phyloP scores from a whole-genome alignment of 805 yeast species.

The Wickerhamomyces silvicola region DNA sequence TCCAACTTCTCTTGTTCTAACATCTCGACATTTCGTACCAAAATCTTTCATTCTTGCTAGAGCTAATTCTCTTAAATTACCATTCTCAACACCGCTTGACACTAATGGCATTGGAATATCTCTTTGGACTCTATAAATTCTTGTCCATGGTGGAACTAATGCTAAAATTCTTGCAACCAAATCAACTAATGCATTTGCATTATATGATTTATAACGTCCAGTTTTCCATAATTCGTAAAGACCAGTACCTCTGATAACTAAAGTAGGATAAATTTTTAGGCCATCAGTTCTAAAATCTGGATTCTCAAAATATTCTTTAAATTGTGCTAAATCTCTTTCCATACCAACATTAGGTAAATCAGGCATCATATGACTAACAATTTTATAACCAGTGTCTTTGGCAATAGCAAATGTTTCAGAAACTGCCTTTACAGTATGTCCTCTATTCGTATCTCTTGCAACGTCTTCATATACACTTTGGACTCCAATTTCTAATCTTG shows the following conservation, averaged over 20 bases:
- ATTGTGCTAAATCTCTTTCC: conserved; percentile 96
- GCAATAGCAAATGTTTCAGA: conserved; percentile 93
- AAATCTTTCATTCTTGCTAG: conserved; percentile 97
- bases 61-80: conserved; percentile 91
- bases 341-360: conserved; percentile 97
- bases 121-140: conserved; percentile 96
- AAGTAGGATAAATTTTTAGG: conserved; percentile 87
- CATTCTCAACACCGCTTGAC: conserved; percentile 96
- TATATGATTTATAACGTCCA: conserved; percentile 89
- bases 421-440: conserved; percentile 94
- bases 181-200: conserved; percentile 90
- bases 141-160: conserved; percentile 97
- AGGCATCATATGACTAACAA: conserved; percentile 99
- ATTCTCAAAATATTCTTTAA: conserved; percentile 92
- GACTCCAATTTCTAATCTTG: conserved; percentile 94
- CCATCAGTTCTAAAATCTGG: conserved; percentile 98
- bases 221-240: conserved; percentile 95
- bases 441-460: conserved; percentile 96
- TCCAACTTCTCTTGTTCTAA: conserved; percentile 96
- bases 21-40: conserved; percentile 93
- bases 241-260: conserved; percentile 97
- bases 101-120: conserved; percentile 99
- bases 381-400: conserved; percentile 98
- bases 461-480: conserved; percentile 97
- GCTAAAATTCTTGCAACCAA: conserved; percentile 94